Evolutionary conservation across 495 filamentous ascomycete species (phyloP), one percentile per base, ranked within the genome.

Genomic region (Pyrenula massariospora): DNA sequence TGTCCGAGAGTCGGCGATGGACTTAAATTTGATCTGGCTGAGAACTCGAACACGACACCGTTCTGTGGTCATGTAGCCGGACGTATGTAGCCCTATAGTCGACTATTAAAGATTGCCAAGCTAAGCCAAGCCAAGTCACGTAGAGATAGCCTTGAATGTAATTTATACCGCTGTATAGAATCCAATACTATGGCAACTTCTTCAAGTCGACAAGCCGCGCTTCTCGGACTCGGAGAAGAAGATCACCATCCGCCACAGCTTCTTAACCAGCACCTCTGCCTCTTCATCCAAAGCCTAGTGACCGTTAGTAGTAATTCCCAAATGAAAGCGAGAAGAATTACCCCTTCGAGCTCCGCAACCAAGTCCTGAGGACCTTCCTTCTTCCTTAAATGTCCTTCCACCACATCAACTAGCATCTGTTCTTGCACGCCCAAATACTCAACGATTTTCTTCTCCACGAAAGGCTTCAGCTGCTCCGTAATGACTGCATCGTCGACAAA

Each of bases 161-260:
- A n/a, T n/a, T n/a, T n/a, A n/a, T n/a, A n/a, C n/a, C n/a, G n/a
- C n/a, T n/a, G n/a, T n/a, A n/a, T n/a, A n/a, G n/a, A n/a, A n/a
- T n/a, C n/a, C n/a, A n/a, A n/a, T n/a, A n/a, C n/a, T n/a, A n/a
- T n/a, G n/a, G n/a, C n/a, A n/a, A n/a, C n/a, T n/a, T 15, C 31
- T 53, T 54, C 74, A 88, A 21, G 82, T 82, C 23, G 87, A 88
- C 42, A 94, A 72, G 0, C 93, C 92, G 56, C 89, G 79, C 75
- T 93, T 95, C 81, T 95, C 93, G 63, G 84, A 86, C 72, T 98
- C 93, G 23, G 88, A 92, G 63, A 91, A 97, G 84, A 96, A 97
- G 67, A 97, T 96, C 53, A 96, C 81, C 91, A 97, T 94, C 50
- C 93, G 82, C 93, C 93, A 98, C 24, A 98, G 78, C 71, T 96